Conservation (phyloP, 768 basidiomycete genomes). For the Boletus sp. region DNA sequence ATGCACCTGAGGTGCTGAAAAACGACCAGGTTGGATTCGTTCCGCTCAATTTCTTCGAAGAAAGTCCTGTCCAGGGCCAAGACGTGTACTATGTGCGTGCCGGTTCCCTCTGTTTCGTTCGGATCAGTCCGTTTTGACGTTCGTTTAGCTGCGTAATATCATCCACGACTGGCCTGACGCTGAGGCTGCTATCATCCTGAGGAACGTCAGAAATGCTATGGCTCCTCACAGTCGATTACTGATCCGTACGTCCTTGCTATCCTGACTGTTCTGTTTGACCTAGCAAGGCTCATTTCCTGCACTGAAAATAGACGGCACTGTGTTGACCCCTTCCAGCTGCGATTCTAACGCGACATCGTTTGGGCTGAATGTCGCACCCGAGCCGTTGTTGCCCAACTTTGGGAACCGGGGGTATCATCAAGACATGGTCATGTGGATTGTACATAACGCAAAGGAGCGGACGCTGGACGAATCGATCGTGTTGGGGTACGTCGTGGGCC, state of each 20-base stretch:
- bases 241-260: no score
- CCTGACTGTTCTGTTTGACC: no score
- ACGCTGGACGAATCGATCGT: constrained; percentile 39
- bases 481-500: constrained; percentile 24
- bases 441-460: constrained; percentile 43
- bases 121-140: no score
- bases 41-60: no score
- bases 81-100: no score
- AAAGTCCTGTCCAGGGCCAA: no score
- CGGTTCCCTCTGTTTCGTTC: not conserved
- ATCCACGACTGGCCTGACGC: constrained; percentile 39
- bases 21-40: no score
- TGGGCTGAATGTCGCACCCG: constrained; percentile 34
- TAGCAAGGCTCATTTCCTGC: not conserved
- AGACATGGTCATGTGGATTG: constrained; percentile 46
- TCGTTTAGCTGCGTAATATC: constrained; percentile 28
- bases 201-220: constrained; percentile 31
- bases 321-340: constrained; percentile 9
- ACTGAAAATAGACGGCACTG: constrained; percentile 21
- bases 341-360: constrained; percentile 2
- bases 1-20: no score
- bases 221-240: constrained; percentile 23
- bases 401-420: constrained; percentile 42
- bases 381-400: constrained; percentile 48
- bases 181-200: constrained; percentile 31